These are phyloP conservation scores for Fusarium tupiense DNA, from an alignment of 2,329 filamentous ascomycete species.

Conservation along the genomic window DNA sequence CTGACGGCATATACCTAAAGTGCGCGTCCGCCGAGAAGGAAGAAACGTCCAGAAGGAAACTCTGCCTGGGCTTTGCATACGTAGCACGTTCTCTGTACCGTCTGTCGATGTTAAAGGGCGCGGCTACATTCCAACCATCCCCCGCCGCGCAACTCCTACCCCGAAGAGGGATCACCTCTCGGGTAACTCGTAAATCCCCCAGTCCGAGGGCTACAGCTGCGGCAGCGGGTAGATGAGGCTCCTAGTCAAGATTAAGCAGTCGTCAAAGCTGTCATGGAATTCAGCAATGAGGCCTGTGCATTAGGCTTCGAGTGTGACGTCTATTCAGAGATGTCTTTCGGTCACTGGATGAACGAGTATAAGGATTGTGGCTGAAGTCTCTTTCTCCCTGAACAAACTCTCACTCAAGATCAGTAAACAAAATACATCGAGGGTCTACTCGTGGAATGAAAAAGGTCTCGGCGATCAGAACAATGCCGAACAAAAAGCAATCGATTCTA, in stretches of 20 bases:
- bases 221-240: conserved; percentile 5
- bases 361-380: conserved; percentile 29
- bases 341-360: neutral
- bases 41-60: conserved; percentile 21
- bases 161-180: conserved; percentile 1
- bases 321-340: neutral
- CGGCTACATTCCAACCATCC: conserved; percentile 20
- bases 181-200: neutral
- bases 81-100: neutral
- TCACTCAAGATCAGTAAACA: conserved; percentile 1
- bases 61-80: neutral
- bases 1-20: neutral
- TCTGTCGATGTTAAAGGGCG: conserved; percentile 10
- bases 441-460: neutral
- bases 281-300: neutral
- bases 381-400: conserved; percentile 6
- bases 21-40: conserved; percentile 4
- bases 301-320: conserved; percentile 6
- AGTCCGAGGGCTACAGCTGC: neutral
- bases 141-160: neutral
- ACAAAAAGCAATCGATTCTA: neutral
- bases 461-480: conserved; percentile 4
- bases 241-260: conserved; percentile 12
- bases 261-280: conserved; percentile 5
- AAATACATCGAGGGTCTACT: neutral